These are phyloP conservation scores for Sugiyamaella sp. DNA, from an alignment of 1,139 yeast genomes.

Conservation along the genomic window DNA sequence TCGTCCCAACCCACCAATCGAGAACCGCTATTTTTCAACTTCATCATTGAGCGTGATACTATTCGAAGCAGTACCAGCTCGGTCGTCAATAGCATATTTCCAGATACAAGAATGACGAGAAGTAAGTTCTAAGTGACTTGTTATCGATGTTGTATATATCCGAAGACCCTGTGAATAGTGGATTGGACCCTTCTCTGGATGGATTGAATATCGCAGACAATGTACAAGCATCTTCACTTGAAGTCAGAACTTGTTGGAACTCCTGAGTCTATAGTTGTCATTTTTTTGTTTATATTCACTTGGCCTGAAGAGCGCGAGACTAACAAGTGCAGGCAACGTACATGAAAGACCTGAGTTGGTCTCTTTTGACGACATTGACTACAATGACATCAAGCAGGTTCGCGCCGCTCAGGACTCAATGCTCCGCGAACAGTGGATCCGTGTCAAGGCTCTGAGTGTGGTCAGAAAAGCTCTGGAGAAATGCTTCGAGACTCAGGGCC, in stretches of 20 bases:
- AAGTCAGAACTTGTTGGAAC: too few species aligned
- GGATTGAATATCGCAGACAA: background rate
- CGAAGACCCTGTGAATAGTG: too few species aligned
- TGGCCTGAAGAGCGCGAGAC: background rate
- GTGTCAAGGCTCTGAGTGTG: constrained; percentile 66
- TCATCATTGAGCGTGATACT: constrained; percentile 1
- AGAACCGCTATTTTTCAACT: constrained; percentile 12
- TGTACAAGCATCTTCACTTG: background rate
- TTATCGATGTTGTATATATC: too few species aligned
- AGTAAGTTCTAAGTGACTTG: constrained; percentile 11
- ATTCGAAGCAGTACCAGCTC: constrained; percentile 1
- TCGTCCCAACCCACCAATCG: constrained; percentile 14
- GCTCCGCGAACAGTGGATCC: constrained; percentile 80
- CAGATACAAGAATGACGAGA: constrained; percentile 14
- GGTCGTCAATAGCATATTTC: background rate
- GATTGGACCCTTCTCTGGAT: too few species aligned
- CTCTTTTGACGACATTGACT: constrained; percentile 82
- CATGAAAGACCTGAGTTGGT: constrained; percentile 74
- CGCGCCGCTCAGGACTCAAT: constrained; percentile 75
- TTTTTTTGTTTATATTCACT: too few species aligned
- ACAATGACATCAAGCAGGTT: constrained; percentile 64
- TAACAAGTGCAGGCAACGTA: constrained; percentile 36
- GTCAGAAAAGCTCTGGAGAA: constrained; percentile 75
- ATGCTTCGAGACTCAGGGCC: constrained; percentile 63
- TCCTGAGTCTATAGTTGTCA: too few species aligned